Base-by-base conservation (phyloP, 202 grass and related monocot genomes). In the Carex arenaria region DNA sequence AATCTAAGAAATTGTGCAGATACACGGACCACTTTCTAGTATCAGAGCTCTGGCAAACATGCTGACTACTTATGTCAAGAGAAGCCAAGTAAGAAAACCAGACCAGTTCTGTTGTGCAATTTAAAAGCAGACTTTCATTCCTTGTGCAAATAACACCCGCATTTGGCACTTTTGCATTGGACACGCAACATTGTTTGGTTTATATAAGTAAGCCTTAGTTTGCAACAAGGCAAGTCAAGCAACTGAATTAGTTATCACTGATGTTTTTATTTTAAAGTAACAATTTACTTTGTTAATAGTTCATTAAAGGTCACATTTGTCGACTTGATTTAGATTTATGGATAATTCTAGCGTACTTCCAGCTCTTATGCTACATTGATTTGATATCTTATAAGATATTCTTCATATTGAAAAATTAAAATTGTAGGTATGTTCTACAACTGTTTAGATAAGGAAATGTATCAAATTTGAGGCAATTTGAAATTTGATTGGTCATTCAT, bases 31-130 rank as follows among this genome's bases (percentile, higher is more conserved):
- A 54, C 90, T 95, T 64, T 87, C 93, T 84, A 89, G 87, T 79
- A 95, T 95, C 56, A 87, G 86, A 84, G 61, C 86, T 77, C 90
- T 95, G 80, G 88, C 84, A 23, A 92, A 89, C 84, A 95, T 95
- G 90, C 83, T 95, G 73, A 90, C 83, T 30, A 49, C 85, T 82
- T 85, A 95, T 87, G 67, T 80, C 9, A 87, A 90, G 83, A 89
- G 69, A 85, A 95, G 75, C 66, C 88, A 95, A 84, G 93, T 95
- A 81, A 82, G 83, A 31, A 68, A 72, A 86, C 80, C 1, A 14
- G 52, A 59, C 26, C 26, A 18, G 53, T 34, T 34, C 49, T 57
- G 15, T 69, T 18, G 52, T 77, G 14, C 51, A 55, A 55, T 32
- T 55, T 31, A 76, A 53, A 74, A 74, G 51, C 18, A 54, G 9